Evolutionary conservation across 2,329 filamentous ascomycete genomes (phyloP).

Genomic region (Colletotrichum noveboracense): DNA sequence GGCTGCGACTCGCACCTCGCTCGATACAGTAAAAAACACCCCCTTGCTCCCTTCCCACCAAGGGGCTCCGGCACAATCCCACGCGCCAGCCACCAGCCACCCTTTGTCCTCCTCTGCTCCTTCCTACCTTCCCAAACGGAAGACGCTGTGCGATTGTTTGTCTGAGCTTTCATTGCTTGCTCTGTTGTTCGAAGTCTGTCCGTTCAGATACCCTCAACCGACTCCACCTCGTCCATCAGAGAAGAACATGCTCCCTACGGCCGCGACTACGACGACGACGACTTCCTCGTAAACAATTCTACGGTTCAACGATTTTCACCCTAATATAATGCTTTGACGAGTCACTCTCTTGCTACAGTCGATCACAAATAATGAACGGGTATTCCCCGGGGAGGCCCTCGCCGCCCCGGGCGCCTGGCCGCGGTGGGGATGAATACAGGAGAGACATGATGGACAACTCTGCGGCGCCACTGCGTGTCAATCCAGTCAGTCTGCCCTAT

Average conservation of each 20-base stretch:
- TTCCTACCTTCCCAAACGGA: neutral
- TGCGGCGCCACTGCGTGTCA: slow-evolving; percentile 55
- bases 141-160: neutral
- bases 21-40: slow-evolving; percentile 1
- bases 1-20: neutral
- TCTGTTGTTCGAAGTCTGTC: neutral
- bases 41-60: slow-evolving; percentile 6
- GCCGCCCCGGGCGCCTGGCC: slow-evolving; percentile 36
- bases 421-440: slow-evolving; percentile 62
- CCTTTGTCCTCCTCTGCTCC: neutral
- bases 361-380: slow-evolving; percentile 40
- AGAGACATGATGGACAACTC: slow-evolving; percentile 59
- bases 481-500: slow-evolving; percentile 54
- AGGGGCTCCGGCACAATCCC: slow-evolving; percentile 15
- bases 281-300: neutral
- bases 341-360: neutral
- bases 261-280: neutral
- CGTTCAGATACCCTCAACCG: neutral
- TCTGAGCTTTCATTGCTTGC: neutral
- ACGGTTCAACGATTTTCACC: slow-evolving; percentile 1
- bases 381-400: slow-evolving; percentile 37
- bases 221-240: neutral
- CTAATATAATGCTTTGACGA: slow-evolving; percentile 23
- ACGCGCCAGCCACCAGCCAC: slow-evolving; percentile 16
- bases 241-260: slow-evolving; percentile 11